Evolutionary conservation across 352 stramenopile species (phyloP), one percentile per base, ranked within the genome.

Genomic region (Thraustochytrium sp.): DNA sequence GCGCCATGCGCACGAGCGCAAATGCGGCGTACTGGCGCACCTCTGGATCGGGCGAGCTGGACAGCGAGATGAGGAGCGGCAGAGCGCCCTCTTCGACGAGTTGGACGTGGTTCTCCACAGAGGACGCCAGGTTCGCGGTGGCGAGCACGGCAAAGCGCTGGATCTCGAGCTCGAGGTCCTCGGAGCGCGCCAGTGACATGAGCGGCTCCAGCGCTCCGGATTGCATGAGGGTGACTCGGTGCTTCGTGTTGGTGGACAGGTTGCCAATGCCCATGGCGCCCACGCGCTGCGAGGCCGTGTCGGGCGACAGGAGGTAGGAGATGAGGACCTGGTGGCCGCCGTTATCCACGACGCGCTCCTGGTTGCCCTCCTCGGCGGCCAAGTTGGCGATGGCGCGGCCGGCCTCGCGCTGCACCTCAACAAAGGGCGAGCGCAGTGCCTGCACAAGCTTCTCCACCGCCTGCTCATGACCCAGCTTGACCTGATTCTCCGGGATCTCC

Each of bases 151-250:
- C 87, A 65, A 97, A 97, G 23, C 94, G 91, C 85, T 98, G 92
- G 80, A 98, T 97, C 86, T 98, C 95, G 29, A 98, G 80, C 85
- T 98, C 94, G 23, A 97, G 91, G 55, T 98, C 94, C 40, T 97
- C 94, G 2, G 92, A 97, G 18, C 94, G 90, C 26, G 94, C 92
- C 8, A 98, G 89, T 0, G 93, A 96, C 89, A 96, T 97, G 29
- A 99, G 89, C 18, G 95, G 95, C 86, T 98, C 94, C 85, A 99
- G 94, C 3, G 91, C 92, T 0, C 94, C 95, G 34, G 90, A 94
- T 59, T 95, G 90, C 92, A 98, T 97, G 13, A 99, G 89, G 26
- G 93, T 85, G 34, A 94, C 91, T 56, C 93, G 92, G 86, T 97
- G 93, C 8, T 89, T 87, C 26, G 92, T 84, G 65, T 97, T 95